Base-by-base conservation (phyloP, 225 moss, liverwort and hornwort genomes). In the Marchantia polymorpha region DNA sequence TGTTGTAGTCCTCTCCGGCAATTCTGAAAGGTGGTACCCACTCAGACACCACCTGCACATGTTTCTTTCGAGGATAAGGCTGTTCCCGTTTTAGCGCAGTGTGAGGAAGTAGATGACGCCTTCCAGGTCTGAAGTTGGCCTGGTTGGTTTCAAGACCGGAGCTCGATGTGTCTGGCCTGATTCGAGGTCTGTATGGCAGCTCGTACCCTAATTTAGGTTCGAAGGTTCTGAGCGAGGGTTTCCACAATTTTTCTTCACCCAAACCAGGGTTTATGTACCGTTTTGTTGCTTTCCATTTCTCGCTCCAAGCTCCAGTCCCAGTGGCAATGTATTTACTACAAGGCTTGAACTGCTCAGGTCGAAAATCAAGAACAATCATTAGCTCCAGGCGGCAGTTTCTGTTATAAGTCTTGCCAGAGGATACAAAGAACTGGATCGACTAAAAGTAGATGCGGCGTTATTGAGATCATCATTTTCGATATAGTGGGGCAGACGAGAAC, bases 281-380 rank as follows among this genome's bases (percentile, higher is more conserved):
- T 19, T 80, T 82, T 50, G 84, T 76, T 48, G 82, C 54, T 50
- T 80, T 84, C 84, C 87, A 87, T 31, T 81, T 87, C 74, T 87
- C 87, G 52, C 87, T 87, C 87, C 87, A 87, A 10, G 87, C 87
- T 20, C 87, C 87, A 55, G 84, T 87, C 49, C 84, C 84, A 52
- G 82, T 53, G 10, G 79, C 29, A 22, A 87, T 84, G 68, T 79
- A 77, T 73, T 84, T 87, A 48, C 76, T 77, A 17, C 82, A 84
- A 6, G 87, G 80, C 78, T 84, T 87, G 80, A 87, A 87, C 87
- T 87, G 84, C 67, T 75, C 73, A 80, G 53, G 12, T 31, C 16
- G 53, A 72, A 52, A 53, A 39, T 39, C 39, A 39, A 39, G 39
- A 5, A 39, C 39, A 39, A 39, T 39, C 5, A 39, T 39, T 39